Percentiles rank a stretch among this genome's conserved stretches.
These are phyloP conservation scores for Kernera saxatilis DNA, from an alignment of 345 rosid species.

Conservation along the genomic window DNA sequence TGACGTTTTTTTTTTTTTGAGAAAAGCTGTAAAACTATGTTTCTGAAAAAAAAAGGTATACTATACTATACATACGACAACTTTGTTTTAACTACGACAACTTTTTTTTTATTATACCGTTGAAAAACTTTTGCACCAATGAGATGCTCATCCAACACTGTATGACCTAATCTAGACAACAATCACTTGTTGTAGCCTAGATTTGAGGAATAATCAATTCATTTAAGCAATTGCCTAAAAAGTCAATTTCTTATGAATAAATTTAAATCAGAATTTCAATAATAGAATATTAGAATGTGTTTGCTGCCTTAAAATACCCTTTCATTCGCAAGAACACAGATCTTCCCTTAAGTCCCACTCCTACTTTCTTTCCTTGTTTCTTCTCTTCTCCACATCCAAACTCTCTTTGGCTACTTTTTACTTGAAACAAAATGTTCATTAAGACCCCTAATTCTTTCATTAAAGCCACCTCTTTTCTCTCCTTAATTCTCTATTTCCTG, in stretches of 20 bases:
- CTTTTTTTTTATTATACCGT: neutral
- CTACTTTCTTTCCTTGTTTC: conserved; percentile 10
- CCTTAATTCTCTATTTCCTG: conserved; percentile 8
- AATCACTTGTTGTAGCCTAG: conserved; percentile 23
- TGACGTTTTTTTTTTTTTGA: too few relatives aligned
- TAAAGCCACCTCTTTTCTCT: conserved; percentile 1
- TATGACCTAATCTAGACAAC: conserved; percentile 1
- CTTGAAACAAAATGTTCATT: conserved; percentile 12
- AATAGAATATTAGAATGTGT: too few relatives aligned
- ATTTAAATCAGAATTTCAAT: neutral
- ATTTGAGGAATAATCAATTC: conserved; percentile 21
- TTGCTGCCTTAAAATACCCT: conserved; percentile 23
- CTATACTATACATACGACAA: too few relatives aligned
- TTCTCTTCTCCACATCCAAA: conserved; percentile 21
- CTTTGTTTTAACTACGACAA: neutral
- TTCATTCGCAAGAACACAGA: conserved; percentile 23
- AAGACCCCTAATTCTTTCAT: conserved; percentile 1
- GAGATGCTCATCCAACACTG: neutral
- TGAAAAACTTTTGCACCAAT: neutral
- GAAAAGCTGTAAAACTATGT: too few relatives aligned
- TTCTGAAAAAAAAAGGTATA: too few relatives aligned
- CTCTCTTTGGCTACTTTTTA: conserved; percentile 19
- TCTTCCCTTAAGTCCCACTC: conserved; percentile 21
- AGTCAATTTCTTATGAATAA: neutral
- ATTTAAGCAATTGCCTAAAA: neutral